Conservation (phyloP, 1,284 basidiomycete species). For the Papiliotrema fonsecae region DNA sequence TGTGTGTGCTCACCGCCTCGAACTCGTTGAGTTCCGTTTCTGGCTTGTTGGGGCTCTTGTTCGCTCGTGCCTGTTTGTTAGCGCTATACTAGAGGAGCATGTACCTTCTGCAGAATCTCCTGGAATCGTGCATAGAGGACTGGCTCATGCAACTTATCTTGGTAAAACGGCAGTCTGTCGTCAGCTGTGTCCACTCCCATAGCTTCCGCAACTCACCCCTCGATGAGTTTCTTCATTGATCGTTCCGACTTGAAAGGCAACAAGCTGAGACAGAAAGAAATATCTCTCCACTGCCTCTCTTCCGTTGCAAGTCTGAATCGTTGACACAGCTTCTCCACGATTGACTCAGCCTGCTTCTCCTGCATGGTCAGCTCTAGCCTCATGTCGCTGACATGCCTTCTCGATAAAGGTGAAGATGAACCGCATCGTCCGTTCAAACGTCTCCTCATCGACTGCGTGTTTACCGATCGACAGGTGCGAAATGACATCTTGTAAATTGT, state of each 20-base stretch:
- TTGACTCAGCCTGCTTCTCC: constrained; percentile 93
- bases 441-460: constrained; percentile 90
- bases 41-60: constrained; percentile 84
- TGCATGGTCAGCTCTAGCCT: constrained; percentile 33
- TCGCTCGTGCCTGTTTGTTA: constrained; percentile 60
- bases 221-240: constrained; percentile 92
- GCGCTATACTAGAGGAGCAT: not conserved
- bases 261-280: constrained; percentile 89
- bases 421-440: constrained; percentile 86
- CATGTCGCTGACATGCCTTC: constrained; percentile 57
- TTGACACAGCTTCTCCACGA: constrained; percentile 92
- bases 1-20: constrained; percentile 10
- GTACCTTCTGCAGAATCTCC: constrained; percentile 76
- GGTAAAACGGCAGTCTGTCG: constrained; percentile 67
- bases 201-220: constrained; percentile 54
- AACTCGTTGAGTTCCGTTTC: constrained; percentile 53
- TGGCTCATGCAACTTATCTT: constrained; percentile 90
- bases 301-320: constrained; percentile 85
- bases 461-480: constrained; percentile 87
- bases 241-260: constrained; percentile 96
- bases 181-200: not conserved
- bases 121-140: constrained; percentile 76
- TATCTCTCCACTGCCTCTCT: constrained; percentile 93
- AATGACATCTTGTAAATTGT: constrained; percentile 95
- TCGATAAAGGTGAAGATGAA: constrained; percentile 98